Conservation (phyloP, 2,329 filamentous ascomycete genomes). For the Neonectria faginata region DNA sequence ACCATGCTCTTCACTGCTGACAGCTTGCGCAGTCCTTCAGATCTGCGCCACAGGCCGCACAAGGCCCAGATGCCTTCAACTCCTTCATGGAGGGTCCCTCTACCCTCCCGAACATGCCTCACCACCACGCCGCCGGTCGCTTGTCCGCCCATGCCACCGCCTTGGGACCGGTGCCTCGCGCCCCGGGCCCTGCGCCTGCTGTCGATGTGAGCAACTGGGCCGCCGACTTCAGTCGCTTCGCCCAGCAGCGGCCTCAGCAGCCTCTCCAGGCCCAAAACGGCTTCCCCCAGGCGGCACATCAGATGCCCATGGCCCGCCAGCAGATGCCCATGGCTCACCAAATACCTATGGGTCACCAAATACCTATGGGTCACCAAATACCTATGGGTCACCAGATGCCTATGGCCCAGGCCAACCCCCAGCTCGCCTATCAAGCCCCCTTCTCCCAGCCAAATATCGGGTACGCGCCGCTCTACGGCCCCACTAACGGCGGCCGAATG, state of each 20-base stretch:
- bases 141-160: slow-evolving; percentile 52
- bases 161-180: slow-evolving; percentile 45
- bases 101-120: slow-evolving; percentile 45
- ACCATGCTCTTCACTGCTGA: slow-evolving; percentile 3
- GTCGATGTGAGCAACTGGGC: slow-evolving; percentile 50
- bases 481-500: slow-evolving; percentile 43
- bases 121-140: slow-evolving; percentile 51
- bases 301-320: slow-evolving; percentile 29
- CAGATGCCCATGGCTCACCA: slow-evolving; percentile 40
- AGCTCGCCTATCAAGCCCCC: slow-evolving; percentile 47
- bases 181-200: slow-evolving; percentile 37
- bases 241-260: slow-evolving; percentile 41
- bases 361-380: slow-evolving; percentile 39
- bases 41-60: slow-evolving; percentile 46
- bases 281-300: slow-evolving; percentile 37
- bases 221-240: slow-evolving; percentile 52
- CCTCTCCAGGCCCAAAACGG: slow-evolving; percentile 30
- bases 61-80: slow-evolving; percentile 50
- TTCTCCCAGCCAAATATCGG: slow-evolving; percentile 46
- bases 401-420: slow-evolving; percentile 37
- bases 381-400: slow-evolving; percentile 39
- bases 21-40: slow-evolving; percentile 49
- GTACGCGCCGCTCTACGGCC: slow-evolving; percentile 48
- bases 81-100: slow-evolving; percentile 51
- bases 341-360: slow-evolving; percentile 41